Evolutionary conservation across 805 yeast species (phyloP).

Genomic region (Schwanniomyces occidentalis): DNA sequence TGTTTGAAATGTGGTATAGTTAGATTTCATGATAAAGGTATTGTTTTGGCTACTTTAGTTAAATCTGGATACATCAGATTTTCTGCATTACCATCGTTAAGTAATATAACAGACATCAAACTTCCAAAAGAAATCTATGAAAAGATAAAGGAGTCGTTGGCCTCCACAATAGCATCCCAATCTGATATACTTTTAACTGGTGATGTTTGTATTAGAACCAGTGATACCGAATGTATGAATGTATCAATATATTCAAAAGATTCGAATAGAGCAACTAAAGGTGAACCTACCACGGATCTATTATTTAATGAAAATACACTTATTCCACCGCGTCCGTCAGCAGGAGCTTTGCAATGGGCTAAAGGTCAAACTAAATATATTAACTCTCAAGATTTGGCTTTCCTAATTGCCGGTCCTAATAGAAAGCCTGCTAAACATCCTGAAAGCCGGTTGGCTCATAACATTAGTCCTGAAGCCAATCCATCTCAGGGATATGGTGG

Average conservation of each 20-base stretch:
- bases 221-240: slow-evolving; percentile 44
- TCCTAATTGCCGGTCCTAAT: slow-evolving; percentile 70
- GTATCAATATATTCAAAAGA: slow-evolving; percentile 23
- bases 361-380: slow-evolving; percentile 65
- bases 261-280: slow-evolving; percentile 19
- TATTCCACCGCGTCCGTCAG: slow-evolving; percentile 77
- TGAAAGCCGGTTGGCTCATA: slow-evolving; percentile 57
- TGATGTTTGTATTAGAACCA: slow-evolving; percentile 57
- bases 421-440: slow-evolving; percentile 59
- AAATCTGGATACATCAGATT: slow-evolving; percentile 49
- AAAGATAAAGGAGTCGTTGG: slow-evolving; percentile 22
- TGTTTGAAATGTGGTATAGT: slow-evolving; percentile 55
- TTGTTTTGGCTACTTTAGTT: slow-evolving; percentile 47
- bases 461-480: slow-evolving; percentile 46
- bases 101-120: slow-evolving; percentile 53
- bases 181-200: slow-evolving; percentile 49
- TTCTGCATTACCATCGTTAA: slow-evolving; percentile 60
- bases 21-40: slow-evolving; percentile 40
- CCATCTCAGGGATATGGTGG: slow-evolving; percentile 34
- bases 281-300: slow-evolving; percentile 44
- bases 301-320: slow-evolving; percentile 68
- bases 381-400: slow-evolving; percentile 62
- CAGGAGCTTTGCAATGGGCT: slow-evolving; percentile 83
- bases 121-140: slow-evolving; percentile 29
- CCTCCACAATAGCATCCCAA: slow-evolving; percentile 17